These are phyloP conservation scores for Cladosporium colombiae DNA, from an alignment of 2,329 filamentous ascomycete genomes.

Conservation along the genomic window DNA sequence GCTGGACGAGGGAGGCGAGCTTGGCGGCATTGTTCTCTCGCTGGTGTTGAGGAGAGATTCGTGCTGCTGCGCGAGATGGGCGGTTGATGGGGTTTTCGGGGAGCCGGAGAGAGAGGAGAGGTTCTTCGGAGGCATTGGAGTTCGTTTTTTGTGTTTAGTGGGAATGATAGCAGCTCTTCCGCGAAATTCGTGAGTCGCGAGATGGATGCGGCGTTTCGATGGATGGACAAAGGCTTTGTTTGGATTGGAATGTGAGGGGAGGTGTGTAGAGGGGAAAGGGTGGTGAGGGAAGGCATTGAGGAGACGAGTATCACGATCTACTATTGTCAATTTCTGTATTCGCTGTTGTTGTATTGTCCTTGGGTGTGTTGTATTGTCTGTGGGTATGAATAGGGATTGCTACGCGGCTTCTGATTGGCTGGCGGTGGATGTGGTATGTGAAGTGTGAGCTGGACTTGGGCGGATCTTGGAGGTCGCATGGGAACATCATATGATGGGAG, in stretches of 20 bases:
- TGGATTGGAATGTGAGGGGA: neutral
- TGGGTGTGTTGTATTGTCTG: neutral
- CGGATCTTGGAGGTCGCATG: neutral
- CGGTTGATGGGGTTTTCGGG: neutral
- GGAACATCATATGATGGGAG: neutral
- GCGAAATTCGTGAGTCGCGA: neutral
- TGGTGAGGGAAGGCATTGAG: neutral
- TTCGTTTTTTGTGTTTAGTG: neutral
- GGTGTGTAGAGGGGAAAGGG: neutral
- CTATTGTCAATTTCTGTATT: neutral
- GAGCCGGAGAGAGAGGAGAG: neutral
- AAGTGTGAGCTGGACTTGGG: neutral
- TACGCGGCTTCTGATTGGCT: neutral
- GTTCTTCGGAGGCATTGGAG: neutral
- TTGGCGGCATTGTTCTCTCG: neutral
- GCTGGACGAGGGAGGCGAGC: neutral
- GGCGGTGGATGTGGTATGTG: neutral
- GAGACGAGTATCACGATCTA: neutral
- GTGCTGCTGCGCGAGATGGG: neutral
- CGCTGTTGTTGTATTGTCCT: neutral
- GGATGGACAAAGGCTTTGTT: constrained; percentile 9
- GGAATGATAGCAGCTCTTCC: neutral
- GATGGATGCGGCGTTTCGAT: neutral
- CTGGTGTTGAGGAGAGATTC: neutral
- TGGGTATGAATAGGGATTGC: neutral